Percentiles rank a stretch among this genome's conserved stretches.
phyloP scores from a whole-genome alignment of 2,329 filamentous ascomycete genomes.

The Calycina herbarum region DNA sequence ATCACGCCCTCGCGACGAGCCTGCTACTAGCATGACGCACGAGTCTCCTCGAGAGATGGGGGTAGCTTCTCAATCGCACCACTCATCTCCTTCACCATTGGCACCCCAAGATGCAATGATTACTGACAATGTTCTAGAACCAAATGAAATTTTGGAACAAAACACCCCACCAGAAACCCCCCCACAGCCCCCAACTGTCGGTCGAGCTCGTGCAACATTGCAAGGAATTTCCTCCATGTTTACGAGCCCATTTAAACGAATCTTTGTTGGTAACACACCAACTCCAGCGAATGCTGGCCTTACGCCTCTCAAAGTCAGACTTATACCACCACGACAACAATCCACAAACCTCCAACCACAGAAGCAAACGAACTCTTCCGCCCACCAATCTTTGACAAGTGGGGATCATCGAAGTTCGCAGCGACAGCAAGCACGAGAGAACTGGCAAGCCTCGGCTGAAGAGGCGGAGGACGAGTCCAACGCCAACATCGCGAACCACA shows the following conservation, averaged over 20 bases:
- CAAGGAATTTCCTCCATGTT: too few species aligned
- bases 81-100: not conserved
- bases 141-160: too few species aligned
- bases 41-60: not conserved
- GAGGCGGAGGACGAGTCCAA: not conserved
- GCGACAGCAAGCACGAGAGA: not conserved
- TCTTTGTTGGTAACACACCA: too few species aligned
- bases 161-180: too few species aligned
- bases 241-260: too few species aligned
- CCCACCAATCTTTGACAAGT: not conserved
- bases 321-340: not conserved
- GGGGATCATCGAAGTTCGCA: not conserved
- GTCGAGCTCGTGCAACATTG: too few species aligned
- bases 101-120: not conserved
- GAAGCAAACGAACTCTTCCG: not conserved
- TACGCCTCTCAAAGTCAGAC: not conserved
- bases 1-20: conserved; percentile 3
- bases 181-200: too few species aligned
- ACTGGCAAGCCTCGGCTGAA: not conserved
- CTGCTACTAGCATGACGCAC: not conserved
- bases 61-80: not conserved
- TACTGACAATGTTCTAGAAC: too few species aligned
- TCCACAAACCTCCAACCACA: not conserved
- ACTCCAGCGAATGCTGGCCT: too few species aligned
- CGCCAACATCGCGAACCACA: not conserved